A percentile compares a stretch with the other conserved stretches of the same genome.
These are phyloP conservation scores for Hypoxylon lienhwacheense DNA, from an alignment of 495 filamentous ascomycete species.

Conservation along the genomic window DNA sequence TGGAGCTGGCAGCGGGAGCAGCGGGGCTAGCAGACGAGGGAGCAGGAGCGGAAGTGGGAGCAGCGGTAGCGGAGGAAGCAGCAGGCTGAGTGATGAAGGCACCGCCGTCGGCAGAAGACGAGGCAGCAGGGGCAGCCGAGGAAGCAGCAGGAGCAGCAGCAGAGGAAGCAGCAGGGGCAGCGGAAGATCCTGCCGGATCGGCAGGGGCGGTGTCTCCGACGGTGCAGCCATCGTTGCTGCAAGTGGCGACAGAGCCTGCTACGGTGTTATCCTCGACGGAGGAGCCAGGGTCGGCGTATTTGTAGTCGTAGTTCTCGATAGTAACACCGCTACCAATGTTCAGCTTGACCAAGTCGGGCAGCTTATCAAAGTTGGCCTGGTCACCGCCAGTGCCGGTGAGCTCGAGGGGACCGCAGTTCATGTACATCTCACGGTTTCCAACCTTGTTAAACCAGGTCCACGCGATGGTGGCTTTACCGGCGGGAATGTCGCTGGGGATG, in stretches of 20 bases:
- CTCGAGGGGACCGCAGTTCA: slow-evolving; percentile 82
- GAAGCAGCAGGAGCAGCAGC: slow-evolving; percentile 2
- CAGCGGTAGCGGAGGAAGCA: slow-evolving; percentile 5
- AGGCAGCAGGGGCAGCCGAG: slow-evolving; percentile 6
- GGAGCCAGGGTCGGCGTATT: slow-evolving; percentile 58
- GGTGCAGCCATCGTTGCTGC: slow-evolving; percentile 24
- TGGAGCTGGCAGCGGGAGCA: slow-evolving; percentile 9
- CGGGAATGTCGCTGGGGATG: slow-evolving; percentile 60
- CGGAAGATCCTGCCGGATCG: too few species aligned
- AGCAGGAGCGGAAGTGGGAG: slow-evolving; percentile 18
- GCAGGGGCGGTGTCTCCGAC: slow-evolving; percentile 17
- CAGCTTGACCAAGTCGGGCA: slow-evolving; percentile 79
- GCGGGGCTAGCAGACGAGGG: slow-evolving; percentile 16
- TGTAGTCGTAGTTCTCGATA: slow-evolving; percentile 46
- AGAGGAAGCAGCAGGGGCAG: neutral
- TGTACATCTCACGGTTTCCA: slow-evolving; percentile 92
- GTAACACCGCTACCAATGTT: slow-evolving; percentile 64
- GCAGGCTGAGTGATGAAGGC: slow-evolving; percentile 29
- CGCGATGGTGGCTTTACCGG: slow-evolving; percentile 68
- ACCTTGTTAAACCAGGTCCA: slow-evolving; percentile 93
- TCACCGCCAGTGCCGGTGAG: slow-evolving; percentile 59
- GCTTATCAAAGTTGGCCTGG: slow-evolving; percentile 53
- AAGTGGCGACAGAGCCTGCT: slow-evolving; percentile 24
- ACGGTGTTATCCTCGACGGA: slow-evolving; percentile 51
- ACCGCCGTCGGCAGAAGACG: slow-evolving; percentile 17